Base-by-base conservation (phyloP, 495 filamentous ascomycete genomes). In the Baudoinia panamericana region DNA sequence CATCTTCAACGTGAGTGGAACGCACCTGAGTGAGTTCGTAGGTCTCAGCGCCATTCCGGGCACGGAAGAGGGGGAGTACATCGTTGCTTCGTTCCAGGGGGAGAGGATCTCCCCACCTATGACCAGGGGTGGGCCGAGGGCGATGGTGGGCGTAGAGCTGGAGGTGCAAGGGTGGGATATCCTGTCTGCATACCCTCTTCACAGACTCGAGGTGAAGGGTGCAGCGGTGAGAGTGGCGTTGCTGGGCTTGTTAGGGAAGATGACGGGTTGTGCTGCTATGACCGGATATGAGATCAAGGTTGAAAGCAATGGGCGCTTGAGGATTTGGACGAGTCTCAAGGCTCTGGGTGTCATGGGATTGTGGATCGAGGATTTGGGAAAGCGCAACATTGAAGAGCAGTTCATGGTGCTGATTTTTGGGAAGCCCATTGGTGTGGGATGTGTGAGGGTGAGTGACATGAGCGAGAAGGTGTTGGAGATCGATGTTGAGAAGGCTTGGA, bases 221-320 rank as follows among this genome's bases (percentile, higher is more conserved):
- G 52, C 51, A 41, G 10, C 22, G 22, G 22, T 57, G 35, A 34
- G 20, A 16, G 52, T 83, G 10, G 79, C 80, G 0, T 72, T 79
- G n/a, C 58, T 97, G 2, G 90, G 90, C 8, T 62, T 97, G 3
- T 47, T 94, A 17, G 82, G 71, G 12, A 93, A 93, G 56, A 92
- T 96, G 78, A 84, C 85, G 2, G 90, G 85, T 6, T 75, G 76
- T 2, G 86, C 82, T 0, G 90, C 84, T 0, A 64, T 95, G 11
- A 52, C 80, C 1, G 62, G 56, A 7, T 76, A 65, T 10, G 65
- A 68, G n/a, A 68, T 75, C 11, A 66, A 63, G 18, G 51, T 75
- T 6, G 60, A 70, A 8, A 62, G 71, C 19, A 77, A 71, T 30
- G 76, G 81, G 2, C 57, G 63, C 27, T 57, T 93, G 20, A 59